phyloP scores from a whole-genome alignment of 129 eudicot species.

The Ambrosia artemisiifolia region DNA sequence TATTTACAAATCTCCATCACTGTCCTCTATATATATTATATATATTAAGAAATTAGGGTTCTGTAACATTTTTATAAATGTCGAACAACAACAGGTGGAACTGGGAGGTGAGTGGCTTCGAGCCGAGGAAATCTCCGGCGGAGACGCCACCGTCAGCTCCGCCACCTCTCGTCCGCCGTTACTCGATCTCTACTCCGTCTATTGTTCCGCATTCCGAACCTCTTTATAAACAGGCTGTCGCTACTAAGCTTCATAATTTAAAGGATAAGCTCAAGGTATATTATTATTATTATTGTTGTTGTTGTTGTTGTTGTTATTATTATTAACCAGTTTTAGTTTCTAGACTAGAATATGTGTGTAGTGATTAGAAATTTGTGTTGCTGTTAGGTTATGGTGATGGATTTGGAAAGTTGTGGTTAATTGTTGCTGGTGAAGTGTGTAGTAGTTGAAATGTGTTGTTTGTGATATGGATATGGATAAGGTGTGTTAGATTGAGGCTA shows the following conservation, averaged over 20 bases:
- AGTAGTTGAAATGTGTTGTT: background rate
- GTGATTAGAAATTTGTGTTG: background rate
- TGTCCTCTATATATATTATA: background rate
- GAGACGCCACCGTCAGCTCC: slow-evolving; percentile 30
- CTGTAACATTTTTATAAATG: slow-evolving; percentile 40
- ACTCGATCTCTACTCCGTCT: slow-evolving; percentile 69
- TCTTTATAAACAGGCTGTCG: slow-evolving; percentile 38
- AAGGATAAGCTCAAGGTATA: slow-evolving; percentile 78
- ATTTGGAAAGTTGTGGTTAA: slow-evolving; percentile 19
- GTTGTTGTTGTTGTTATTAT: background rate
- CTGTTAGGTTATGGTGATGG: background rate
- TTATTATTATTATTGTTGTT: background rate
- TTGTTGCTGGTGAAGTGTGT: background rate
- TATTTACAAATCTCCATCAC: background rate
- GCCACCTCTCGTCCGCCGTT: slow-evolving; percentile 59
- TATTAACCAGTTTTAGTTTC: background rate
- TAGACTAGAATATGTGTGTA: background rate
- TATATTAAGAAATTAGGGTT: slow-evolving; percentile 13
- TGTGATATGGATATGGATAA: background rate
- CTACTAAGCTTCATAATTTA: slow-evolving; percentile 56
- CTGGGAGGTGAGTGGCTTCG: slow-evolving; percentile 97
- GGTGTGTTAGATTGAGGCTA: slow-evolving; percentile 12
- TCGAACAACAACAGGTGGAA: slow-evolving; percentile 77
- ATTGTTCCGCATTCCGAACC: slow-evolving; percentile 54
- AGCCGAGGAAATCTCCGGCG: slow-evolving; percentile 59